Conservation (phyloP, 1,139 yeast genomes). For the Suhomyces taliae region DNA sequence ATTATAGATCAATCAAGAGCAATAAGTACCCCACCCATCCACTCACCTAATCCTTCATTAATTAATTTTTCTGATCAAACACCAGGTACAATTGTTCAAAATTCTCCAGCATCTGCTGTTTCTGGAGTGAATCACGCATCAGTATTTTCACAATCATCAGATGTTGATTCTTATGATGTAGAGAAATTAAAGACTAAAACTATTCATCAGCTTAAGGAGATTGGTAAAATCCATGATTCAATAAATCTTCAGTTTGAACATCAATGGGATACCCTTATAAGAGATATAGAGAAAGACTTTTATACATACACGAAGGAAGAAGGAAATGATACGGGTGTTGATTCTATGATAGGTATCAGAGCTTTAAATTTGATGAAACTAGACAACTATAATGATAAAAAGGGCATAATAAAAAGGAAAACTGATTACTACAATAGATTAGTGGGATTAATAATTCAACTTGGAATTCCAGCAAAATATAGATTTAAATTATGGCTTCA, state of each 20-base stretch:
- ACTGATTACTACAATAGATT: conserved; percentile 23
- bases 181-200: conserved; percentile 16
- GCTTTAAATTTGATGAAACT: conserved; percentile 31
- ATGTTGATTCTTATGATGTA: neutral
- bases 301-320: conserved; percentile 17
- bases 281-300: conserved; percentile 26
- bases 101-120: neutral
- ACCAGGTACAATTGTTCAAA: neutral
- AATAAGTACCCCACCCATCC: neutral
- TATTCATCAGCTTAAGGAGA: conserved; percentile 29
- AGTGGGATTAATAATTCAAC: conserved; percentile 36
- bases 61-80: neutral
- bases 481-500: conserved; percentile 56
- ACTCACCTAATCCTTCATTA: neutral
- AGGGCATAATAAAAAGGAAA: conserved; percentile 6
- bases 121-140: conserved; percentile 1
- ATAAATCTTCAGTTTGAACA: conserved; percentile 26
- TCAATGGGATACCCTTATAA: conserved; percentile 38
- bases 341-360: conserved; percentile 39
- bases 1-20: neutral
- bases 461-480: conserved; percentile 50
- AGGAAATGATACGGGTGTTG: conserved; percentile 16
- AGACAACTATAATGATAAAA: conserved; percentile 13
- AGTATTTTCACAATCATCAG: neutral
- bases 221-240: conserved; percentile 38